phyloP scores from a whole-genome alignment of 192 early-diverging fungal species.

The Coemansia sp. region DNA sequence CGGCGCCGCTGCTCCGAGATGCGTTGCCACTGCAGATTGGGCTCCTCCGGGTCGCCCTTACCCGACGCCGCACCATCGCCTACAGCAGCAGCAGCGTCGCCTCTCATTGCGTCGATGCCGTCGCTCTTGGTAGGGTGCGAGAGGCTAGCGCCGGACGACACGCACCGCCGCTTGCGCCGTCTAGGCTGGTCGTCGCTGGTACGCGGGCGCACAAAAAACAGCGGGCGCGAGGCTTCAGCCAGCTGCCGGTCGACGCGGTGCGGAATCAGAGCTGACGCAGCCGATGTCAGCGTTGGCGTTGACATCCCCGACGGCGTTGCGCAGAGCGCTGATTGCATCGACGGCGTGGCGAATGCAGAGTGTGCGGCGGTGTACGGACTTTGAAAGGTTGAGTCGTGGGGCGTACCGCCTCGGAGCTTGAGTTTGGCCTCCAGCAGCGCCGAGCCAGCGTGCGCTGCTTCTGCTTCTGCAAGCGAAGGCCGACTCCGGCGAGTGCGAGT shows the following conservation, averaged over 20 bases:
- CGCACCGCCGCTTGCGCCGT: slow-evolving; percentile 49
- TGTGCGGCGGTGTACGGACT: neutral
- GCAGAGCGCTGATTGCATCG: neutral
- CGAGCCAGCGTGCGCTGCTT: neutral
- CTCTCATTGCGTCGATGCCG: too few species aligned
- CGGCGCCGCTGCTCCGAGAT: slow-evolving; percentile 54
- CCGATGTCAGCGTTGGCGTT: slow-evolving; percentile 2
- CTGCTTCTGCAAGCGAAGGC: neutral
- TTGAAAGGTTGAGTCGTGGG: neutral
- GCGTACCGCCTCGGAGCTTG: neutral
- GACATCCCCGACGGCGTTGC: neutral
- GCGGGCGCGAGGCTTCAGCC: slow-evolving; percentile 39
- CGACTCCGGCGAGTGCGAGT: neutral
- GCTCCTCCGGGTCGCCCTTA: slow-evolving; percentile 10
- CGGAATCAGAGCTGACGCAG: slow-evolving; percentile 24
- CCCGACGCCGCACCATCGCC: neutral
- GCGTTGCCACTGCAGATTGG: slow-evolving; percentile 51
- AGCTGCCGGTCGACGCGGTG: slow-evolving; percentile 56
- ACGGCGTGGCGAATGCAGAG: neutral
- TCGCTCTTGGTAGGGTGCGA: neutral
- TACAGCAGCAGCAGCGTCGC: neutral
- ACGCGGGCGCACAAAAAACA: slow-evolving; percentile 51
- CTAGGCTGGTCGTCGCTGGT: slow-evolving; percentile 24
- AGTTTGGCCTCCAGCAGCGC: neutral
- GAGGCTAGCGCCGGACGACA: slow-evolving; percentile 17